phyloP scores from a whole-genome alignment of 108 stramenopile genomes.

The Chaetoceros tenuissimus region DNA sequence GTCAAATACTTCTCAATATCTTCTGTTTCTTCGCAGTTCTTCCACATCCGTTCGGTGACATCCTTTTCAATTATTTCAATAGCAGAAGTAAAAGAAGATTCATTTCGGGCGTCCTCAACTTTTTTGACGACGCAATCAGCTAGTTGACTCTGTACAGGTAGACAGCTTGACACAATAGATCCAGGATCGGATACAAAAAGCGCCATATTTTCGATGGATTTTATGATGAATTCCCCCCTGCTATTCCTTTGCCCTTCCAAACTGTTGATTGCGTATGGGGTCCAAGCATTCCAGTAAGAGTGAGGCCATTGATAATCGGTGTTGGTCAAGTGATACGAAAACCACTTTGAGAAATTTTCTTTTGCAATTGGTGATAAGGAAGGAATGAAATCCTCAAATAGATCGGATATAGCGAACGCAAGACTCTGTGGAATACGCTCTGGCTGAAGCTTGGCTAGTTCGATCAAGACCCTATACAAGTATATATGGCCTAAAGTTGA shows the following conservation, averaged over 20 bases:
- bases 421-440: conserved; percentile 55
- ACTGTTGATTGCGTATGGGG: conserved; percentile 34
- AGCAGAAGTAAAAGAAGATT: neutral
- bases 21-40: conserved; percentile 36
- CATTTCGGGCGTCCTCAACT: conserved; percentile 16
- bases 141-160: conserved; percentile 24
- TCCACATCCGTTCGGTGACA: conserved; percentile 54
- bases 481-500: conserved; percentile 29
- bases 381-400: conserved; percentile 72
- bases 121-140: conserved; percentile 17
- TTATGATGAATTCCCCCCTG: conserved; percentile 52
- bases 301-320: conserved; percentile 82
- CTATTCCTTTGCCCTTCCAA: conserved; percentile 30
- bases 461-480: conserved; percentile 67
- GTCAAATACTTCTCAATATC: conserved; percentile 36
- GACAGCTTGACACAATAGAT: conserved; percentile 27
- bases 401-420: conserved; percentile 49
- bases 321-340: conserved; percentile 75
- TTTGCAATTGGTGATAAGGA: conserved; percentile 53
- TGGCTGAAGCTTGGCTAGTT: conserved; percentile 67
- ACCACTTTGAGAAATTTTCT: conserved; percentile 69
- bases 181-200: conserved; percentile 21
- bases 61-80: conserved; percentile 24
- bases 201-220: conserved; percentile 25
- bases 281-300: conserved; percentile 76